Conservation (phyloP, 2,329 filamentous ascomycete species). For the Penicillium paneum region DNA sequence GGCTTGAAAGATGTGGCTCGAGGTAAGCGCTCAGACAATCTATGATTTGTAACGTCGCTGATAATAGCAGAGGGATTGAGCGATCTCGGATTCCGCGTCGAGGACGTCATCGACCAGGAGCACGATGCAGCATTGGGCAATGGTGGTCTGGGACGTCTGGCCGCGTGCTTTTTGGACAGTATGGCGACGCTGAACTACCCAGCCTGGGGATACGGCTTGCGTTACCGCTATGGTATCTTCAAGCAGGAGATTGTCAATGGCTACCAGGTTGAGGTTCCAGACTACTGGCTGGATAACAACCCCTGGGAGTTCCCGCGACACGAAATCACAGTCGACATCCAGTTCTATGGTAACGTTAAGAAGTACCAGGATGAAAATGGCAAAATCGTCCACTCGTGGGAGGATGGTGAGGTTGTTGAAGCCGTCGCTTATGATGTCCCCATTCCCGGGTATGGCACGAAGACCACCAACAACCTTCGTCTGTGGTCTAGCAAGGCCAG, state of each 20-base stretch:
- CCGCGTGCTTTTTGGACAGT: conserved; percentile 95
- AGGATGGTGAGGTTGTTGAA: conserved; percentile 86
- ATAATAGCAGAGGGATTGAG: conserved; percentile 65
- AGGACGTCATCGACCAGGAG: conserved; percentile 91
- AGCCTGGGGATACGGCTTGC: conserved; percentile 93
- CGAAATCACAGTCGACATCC: conserved; percentile 92
- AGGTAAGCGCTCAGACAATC: conserved; percentile 51
- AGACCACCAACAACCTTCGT: conserved; percentile 91
- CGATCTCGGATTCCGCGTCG: conserved; percentile 93
- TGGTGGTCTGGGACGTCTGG: conserved; percentile 88
- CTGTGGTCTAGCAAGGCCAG: conserved; percentile 98
- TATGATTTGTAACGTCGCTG: conserved; percentile 20
- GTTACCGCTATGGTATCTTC: conserved; percentile 97
- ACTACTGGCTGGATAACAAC: conserved; percentile 99
- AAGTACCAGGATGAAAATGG: conserved; percentile 73
- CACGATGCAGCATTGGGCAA: conserved; percentile 96
- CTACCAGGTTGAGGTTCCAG: conserved; percentile 95
- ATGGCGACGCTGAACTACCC: conserved; percentile 91
- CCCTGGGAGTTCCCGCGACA: conserved; percentile 98
- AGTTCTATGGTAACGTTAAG: conserved; percentile 86
- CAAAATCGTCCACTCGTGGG: conserved; percentile 74
- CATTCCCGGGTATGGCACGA: conserved; percentile 85
- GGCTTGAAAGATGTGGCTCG: conserved; percentile 80
- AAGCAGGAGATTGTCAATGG: conserved; percentile 98
- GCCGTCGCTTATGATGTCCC: conserved; percentile 91